Evolutionary conservation across 106 monocot genomes (phyloP).

Genomic region (Platanthera guangdongensis): DNA sequence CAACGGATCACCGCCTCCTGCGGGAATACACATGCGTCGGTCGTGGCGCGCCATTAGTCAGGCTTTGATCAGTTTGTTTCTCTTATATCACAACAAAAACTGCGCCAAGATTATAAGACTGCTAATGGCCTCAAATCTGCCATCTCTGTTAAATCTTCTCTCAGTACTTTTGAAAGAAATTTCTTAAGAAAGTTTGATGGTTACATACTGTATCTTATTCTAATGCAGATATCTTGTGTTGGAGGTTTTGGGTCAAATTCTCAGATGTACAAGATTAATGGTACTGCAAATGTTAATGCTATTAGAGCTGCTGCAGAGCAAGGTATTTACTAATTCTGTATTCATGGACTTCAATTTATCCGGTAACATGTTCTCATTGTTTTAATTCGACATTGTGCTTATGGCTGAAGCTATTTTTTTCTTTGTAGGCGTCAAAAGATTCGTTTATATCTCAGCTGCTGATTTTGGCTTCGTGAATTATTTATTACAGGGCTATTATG

Average conservation of each 20-base stretch:
- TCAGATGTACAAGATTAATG: constrained; percentile 96
- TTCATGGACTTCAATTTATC: neutral
- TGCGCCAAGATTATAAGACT: neutral
- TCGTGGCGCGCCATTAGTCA: neutral
- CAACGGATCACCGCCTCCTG: no score
- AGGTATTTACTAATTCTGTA: constrained; percentile 35
- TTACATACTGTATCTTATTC: neutral
- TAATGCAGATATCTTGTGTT: constrained; percentile 84
- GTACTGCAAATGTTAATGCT: constrained; percentile 96
- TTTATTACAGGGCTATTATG: constrained; percentile 86
- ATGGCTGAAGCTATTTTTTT: neutral
- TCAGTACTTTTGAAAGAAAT: neutral
- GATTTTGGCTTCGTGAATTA: constrained; percentile 90
- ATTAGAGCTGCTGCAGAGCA: constrained; percentile 79
- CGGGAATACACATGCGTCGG: no score
- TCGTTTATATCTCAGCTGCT: constrained; percentile 91
- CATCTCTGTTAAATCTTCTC: neutral
- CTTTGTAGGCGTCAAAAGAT: constrained; percentile 87
- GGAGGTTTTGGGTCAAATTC: constrained; percentile 98
- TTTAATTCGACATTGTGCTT: neutral
- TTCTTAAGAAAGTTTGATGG: neutral
- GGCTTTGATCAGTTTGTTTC: neutral
- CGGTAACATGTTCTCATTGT: neutral
- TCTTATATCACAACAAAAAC: neutral
- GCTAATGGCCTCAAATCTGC: neutral